Evolutionary conservation across 139 green algal genomes (phyloP), one percentile per base, ranked within the genome.

Genomic region (Asterochloris erici): DNA sequence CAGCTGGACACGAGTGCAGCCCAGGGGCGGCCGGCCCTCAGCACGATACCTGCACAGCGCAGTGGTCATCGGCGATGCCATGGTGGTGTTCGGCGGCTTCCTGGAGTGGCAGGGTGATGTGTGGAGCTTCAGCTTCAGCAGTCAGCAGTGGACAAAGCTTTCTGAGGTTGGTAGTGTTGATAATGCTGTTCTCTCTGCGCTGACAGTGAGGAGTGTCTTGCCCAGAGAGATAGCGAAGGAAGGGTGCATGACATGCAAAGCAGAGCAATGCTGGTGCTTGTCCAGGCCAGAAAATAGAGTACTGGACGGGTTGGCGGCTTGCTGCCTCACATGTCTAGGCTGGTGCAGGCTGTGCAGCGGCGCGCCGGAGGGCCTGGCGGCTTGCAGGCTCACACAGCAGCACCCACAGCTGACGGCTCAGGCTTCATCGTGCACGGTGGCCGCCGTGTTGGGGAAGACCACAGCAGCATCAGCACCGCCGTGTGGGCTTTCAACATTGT

Each of bases 351-450:
- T 63, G 14, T 80, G 11, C 14, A n/a, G 38, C 23, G 60, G 38
- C 15, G 60, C 54, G 68, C 38, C 14, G 76, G 76, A 19, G 76
- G 76, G n/a, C 77, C 77, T 74, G 77, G 77, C 28, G 73, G 77
- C 26, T 17, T 81, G 77, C 73, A 74, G 73, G 77, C 77, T 26
- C 63, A 81, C 27, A 73, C 28, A 17, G 63, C 77, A 28, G 17
- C 73, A 29, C 63, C 62, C 68, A 38, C 63, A 24, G 63, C 77
- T 63, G 63, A 81, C 19, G 16, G 28, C 26, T 26, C 26, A 23
- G 77, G 77, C 23, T 81, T 81, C 63, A 74, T 81, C 29, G 63
- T 81, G 77, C 63, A 81, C 26, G 77, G 77, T 16, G 77, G 77
- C 14, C 62, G 77, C n/a, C 77, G 38, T 63, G 77, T 74, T 15